Base-by-base conservation (phyloP, 202 grass and related monocot genomes). In the Carex sylvatica region DNA sequence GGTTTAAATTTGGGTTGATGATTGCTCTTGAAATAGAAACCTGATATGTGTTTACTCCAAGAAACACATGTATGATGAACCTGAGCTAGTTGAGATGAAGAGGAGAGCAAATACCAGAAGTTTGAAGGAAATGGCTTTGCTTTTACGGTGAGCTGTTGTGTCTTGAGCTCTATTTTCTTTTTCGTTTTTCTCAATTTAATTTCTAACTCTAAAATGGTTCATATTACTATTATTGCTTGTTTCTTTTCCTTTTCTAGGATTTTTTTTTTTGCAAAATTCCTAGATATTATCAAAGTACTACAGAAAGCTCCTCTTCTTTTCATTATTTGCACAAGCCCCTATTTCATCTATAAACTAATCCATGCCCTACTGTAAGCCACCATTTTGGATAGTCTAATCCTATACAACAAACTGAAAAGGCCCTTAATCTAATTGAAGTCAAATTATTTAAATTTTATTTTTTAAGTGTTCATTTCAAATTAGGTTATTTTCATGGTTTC, bases 61-160 rank as follows among this genome's bases (percentile, higher is more conserved):
- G 89, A 98, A 98, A 78, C 96, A 98, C 81, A 93, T 93, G 96
- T 66, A 95, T 87, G 96, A 98, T 93, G 87, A 85, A 77, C 96
- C 96, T 49, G 89, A 95, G 44, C 85, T 98, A 82, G 44, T 81
- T 89, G 96, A 98, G 67, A 98, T 89, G 92, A 98, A 95, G 84
- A 93, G 88, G 91, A 90, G 86, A 74, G 88, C 92, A 85, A 98
- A 98, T 87, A 93, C 96, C 61, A 83, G 91, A 88, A 98, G 96
- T 67, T 86, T 98, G 53, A 98, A 98, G 92, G 96, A 98, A 88
- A 98, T 98, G 96, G 96, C 96, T 78, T 90, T 95, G 78, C 91
- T 95, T 92, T 90, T 98, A 90, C 87, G 89, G 96, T 95, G 89
- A 76, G 80, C 31, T 80, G 19, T n/a, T 68, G 44, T 58, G 26